Conservation (phyloP, 2,329 filamentous ascomycete genomes). For the Monilinia aucupariae region DNA sequence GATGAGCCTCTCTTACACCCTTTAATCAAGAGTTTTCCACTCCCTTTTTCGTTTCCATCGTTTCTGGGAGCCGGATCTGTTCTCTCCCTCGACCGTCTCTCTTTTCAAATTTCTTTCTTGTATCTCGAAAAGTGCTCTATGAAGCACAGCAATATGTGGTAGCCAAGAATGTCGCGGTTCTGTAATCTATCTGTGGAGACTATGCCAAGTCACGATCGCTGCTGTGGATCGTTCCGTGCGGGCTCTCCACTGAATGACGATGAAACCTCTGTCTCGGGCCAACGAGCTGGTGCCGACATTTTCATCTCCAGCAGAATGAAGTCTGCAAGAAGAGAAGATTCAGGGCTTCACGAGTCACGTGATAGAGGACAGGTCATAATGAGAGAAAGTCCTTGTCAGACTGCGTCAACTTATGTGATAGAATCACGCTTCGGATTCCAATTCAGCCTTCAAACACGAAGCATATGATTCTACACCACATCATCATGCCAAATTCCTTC, state of each 20-base stretch:
- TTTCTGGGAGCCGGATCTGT: too few relatives aligned
- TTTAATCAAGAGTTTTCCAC: background rate
- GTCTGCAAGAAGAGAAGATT: background rate
- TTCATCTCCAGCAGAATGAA: background rate
- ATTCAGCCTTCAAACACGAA: background rate
- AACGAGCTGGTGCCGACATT: background rate
- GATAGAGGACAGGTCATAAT: background rate
- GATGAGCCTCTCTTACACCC: background rate
- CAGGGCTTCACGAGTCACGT: background rate
- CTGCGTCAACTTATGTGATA: background rate
- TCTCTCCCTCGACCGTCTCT: background rate
- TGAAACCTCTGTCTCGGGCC: background rate
- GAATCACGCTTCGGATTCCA: background rate
- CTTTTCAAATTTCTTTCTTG: background rate
- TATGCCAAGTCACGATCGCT: constrained; percentile 8
- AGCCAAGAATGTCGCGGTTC: background rate
- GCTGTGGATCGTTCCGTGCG: background rate
- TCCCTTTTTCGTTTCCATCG: background rate
- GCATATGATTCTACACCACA: background rate
- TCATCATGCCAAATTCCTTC: background rate
- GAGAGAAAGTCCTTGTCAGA: background rate
- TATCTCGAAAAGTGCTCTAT: background rate
- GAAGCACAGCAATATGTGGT: background rate
- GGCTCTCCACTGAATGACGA: constrained; percentile 5
- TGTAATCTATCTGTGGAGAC: background rate